Evolutionary conservation across 768 basidiomycete species (phyloP).

Genomic region (Albatrellus ellisii): DNA sequence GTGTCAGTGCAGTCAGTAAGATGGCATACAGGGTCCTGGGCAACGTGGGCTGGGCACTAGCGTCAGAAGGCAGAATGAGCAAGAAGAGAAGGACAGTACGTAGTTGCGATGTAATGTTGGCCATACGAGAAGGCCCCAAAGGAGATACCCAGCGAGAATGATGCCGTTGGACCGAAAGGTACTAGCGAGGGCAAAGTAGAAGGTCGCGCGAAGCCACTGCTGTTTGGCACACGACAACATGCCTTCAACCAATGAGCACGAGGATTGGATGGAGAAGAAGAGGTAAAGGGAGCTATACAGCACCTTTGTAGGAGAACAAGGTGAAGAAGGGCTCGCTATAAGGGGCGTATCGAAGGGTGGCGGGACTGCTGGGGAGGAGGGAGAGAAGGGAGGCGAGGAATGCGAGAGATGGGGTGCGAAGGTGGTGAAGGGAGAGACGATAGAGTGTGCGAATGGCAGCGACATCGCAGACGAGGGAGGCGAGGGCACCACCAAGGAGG

Average conservation of each 20-base stretch:
- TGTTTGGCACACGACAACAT: constrained; percentile 41
- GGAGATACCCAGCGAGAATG: constrained; percentile 60
- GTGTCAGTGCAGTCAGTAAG: constrained; percentile 31
- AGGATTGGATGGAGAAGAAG: no score
- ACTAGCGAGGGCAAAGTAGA: constrained; percentile 51
- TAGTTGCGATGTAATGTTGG: constrained; percentile 33
- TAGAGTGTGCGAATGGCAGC: constrained; percentile 34
- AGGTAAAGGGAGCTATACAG: constrained; percentile 16
- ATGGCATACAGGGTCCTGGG: no score
- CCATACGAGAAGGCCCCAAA: constrained; percentile 57
- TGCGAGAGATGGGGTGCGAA: constrained; percentile 44
- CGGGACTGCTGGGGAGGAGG: constrained; percentile 71
- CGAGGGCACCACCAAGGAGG: constrained; percentile 25
- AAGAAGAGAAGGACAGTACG: constrained; percentile 20
- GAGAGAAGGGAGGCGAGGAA: constrained; percentile 52
- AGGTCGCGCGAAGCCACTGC: constrained; percentile 41
- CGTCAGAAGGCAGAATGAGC: no score
- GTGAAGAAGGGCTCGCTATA: constrained; percentile 87
- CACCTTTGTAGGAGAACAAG: constrained; percentile 62
- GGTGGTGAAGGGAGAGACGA: constrained; percentile 43
- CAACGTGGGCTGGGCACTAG: no score
- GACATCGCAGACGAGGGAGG: constrained; percentile 21
- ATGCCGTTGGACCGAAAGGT: constrained; percentile 71
- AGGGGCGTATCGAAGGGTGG: constrained; percentile 52
- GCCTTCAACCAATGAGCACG: no score